Percentiles rank a stretch among this genome's conserved stretches.
Evolutionary conservation across 306 rosid genomes (phyloP).

Genomic region (Pyrus betulifolia): DNA sequence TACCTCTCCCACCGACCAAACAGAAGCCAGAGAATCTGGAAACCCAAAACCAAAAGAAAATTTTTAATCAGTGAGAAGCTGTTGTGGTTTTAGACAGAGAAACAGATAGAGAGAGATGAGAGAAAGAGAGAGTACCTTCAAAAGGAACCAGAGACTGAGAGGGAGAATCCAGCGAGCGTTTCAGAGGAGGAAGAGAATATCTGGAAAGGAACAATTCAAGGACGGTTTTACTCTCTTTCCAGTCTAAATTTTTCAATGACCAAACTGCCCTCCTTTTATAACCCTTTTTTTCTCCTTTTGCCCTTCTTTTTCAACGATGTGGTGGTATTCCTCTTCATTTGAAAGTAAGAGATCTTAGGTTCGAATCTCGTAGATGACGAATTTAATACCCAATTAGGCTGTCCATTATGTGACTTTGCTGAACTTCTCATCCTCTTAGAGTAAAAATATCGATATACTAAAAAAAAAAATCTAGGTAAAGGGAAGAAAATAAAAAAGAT

Average conservation of each 20-base stretch:
- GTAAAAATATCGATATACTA: not conserved
- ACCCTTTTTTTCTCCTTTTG: too few species aligned
- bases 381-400: too few species aligned
- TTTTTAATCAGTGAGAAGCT: not conserved
- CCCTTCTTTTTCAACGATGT: too few species aligned
- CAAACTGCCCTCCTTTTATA: not conserved
- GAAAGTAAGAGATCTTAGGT: too few species aligned
- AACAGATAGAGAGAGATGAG: not conserved
- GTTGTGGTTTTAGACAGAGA: not conserved
- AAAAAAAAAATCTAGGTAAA: not conserved
- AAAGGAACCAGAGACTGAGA: not conserved
- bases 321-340: too few species aligned
- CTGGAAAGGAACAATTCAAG: not conserved
- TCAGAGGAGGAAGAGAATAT: not conserved
- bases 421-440: accelerated
- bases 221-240: not conserved
- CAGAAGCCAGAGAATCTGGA: not conserved
- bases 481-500: not conserved
- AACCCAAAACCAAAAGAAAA: not conserved
- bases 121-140: not conserved
- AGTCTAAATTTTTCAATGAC: not conserved
- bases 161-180: not conserved
- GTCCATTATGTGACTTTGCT: too few species aligned
- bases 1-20: not conserved
- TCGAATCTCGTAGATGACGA: too few species aligned